Conservation (phyloP, 1,139 yeast species). For the Chernovozyma aurita region DNA sequence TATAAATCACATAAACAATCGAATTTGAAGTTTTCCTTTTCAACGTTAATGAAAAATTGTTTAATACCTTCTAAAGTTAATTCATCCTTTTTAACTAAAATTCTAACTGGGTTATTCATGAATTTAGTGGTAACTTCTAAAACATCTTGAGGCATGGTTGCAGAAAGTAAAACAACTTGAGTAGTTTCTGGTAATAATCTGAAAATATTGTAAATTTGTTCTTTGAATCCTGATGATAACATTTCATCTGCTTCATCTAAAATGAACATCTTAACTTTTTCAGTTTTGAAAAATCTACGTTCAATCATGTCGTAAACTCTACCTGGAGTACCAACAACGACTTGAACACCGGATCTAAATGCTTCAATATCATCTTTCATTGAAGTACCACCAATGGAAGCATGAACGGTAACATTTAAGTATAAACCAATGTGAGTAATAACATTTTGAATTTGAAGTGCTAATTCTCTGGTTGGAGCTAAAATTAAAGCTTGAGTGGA, state of each 20-base stretch:
- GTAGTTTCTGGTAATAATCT: constrained; percentile 89
- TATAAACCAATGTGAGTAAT: constrained; percentile 90
- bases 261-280: constrained; percentile 91
- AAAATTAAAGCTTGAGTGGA: constrained; percentile 90
- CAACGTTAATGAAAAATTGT: constrained; percentile 94
- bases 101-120: constrained; percentile 96
- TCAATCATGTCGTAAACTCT: constrained; percentile 97
- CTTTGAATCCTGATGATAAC: constrained; percentile 95
- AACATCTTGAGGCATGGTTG: constrained; percentile 97
- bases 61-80: constrained; percentile 97
- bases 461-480: constrained; percentile 99
- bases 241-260: constrained; percentile 99
- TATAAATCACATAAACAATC: constrained; percentile 96
- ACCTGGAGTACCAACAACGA: constrained; percentile 99
- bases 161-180: constrained; percentile 94
- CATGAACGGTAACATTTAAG: constrained; percentile 92
- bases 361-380: constrained; percentile 89
- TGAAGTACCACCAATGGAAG: constrained; percentile 98
- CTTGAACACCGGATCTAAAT: constrained; percentile 88
- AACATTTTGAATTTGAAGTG: constrained; percentile 95
- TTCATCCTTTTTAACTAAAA: constrained; percentile 96
- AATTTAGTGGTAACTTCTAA: constrained; percentile 94
- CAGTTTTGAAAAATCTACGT: constrained; percentile 86
- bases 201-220: constrained; percentile 96
- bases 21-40: constrained; percentile 87